Conservation (phyloP, 257 asterid species). For the Primulina tabacum region DNA sequence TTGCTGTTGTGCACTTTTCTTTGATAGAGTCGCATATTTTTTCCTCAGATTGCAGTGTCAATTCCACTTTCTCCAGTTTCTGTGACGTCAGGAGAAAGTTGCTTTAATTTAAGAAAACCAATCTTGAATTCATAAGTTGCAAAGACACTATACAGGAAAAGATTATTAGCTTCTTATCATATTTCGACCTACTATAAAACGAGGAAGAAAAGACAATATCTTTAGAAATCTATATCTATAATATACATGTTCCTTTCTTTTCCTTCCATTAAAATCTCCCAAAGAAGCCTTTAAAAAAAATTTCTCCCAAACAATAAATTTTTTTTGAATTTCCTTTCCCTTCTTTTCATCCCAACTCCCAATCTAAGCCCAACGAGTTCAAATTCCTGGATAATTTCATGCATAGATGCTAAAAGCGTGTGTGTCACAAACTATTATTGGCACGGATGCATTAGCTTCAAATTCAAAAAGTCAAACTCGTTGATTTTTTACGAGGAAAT, state of each 20-base stretch:
- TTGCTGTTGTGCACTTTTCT: conserved; percentile 50
- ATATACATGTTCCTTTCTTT: too few relatives aligned
- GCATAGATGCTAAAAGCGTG: not conserved
- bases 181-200: too few relatives aligned
- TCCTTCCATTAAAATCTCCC: too few relatives aligned
- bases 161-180: not conserved
- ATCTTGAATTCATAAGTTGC: not conserved
- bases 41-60: conserved; percentile 43
- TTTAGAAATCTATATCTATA: too few relatives aligned
- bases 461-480: not conserved
- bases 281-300: too few relatives aligned
- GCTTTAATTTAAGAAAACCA: not conserved
- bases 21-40: conserved; percentile 40
- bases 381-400: too few relatives aligned
- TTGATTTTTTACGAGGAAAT: not conserved
- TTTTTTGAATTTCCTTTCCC: too few relatives aligned
- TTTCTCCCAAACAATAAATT: too few relatives aligned
- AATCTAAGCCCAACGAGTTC: not conserved
- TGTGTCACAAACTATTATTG: too few relatives aligned
- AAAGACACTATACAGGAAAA: not conserved
- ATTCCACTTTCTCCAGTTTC: conserved; percentile 64
- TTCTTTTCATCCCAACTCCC: too few relatives aligned
- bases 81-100: conserved; percentile 25
- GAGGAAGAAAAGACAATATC: too few relatives aligned
- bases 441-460: not conserved